Conservation (phyloP, 495 filamentous ascomycete species). For the Tuber melanosporum region DNA sequence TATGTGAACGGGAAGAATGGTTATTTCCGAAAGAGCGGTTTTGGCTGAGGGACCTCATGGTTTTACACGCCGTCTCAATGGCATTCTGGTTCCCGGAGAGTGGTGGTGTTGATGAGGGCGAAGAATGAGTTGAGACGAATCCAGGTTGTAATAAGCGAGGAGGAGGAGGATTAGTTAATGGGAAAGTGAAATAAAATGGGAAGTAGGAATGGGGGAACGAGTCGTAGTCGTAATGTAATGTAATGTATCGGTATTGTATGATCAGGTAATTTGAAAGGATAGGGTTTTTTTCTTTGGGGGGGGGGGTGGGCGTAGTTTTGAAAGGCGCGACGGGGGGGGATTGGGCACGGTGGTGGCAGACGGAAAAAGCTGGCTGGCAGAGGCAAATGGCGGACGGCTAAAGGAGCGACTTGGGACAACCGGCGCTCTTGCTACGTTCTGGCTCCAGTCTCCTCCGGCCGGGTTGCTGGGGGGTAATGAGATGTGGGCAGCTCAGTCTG, state of each 20-base stretch:
- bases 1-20: constrained; percentile 33
- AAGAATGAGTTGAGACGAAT: constrained; percentile 33
- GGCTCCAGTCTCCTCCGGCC: neutral
- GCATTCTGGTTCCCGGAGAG: constrained; percentile 30
- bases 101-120: neutral
- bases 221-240: constrained; percentile 3
- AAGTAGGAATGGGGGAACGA: neutral
- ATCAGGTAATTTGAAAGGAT: constrained; percentile 7
- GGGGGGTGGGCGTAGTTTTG: constrained; percentile 4
- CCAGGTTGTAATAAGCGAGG: constrained; percentile 30
- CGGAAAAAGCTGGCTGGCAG: constrained; percentile 28
- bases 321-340: constrained; percentile 4
- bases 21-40: constrained; percentile 27
- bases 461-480: neutral
- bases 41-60: constrained; percentile 31
- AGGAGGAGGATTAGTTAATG: constrained; percentile 33
- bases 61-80: constrained; percentile 37
- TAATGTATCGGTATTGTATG: constrained; percentile 11
- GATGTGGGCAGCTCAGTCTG: neutral
- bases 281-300: neutral
- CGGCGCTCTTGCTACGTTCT: constrained; percentile 5
- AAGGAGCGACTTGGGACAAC: constrained; percentile 27
- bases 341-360: neutral
- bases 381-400: constrained; percentile 33
- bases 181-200: constrained; percentile 8